Evolutionary conservation across 805 yeast species (phyloP).

Genomic region (Wickerhamiella azymoides): DNA sequence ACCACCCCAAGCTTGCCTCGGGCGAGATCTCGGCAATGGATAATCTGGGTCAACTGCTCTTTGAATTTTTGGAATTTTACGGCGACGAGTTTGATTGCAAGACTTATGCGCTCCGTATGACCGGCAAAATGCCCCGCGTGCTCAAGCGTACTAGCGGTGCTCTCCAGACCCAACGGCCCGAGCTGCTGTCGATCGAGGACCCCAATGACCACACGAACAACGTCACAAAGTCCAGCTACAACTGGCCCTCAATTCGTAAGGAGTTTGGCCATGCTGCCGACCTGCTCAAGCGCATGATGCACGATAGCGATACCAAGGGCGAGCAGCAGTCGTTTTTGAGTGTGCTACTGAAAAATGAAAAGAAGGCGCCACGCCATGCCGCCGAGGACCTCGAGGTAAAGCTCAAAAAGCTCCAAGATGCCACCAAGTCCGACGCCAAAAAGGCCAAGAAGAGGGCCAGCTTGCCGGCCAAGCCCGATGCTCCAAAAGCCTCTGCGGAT

Average conservation of each 20-base stretch:
- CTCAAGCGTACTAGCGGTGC: conserved; percentile 41
- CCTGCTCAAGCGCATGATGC: conserved; percentile 12
- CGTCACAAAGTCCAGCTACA: conserved; percentile 73
- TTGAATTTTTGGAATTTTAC: conserved; percentile 85
- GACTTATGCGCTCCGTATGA: conserved; percentile 51
- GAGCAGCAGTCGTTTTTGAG: conserved; percentile 13
- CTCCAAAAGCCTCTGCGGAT: no score
- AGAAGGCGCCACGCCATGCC: conserved; percentile 1
- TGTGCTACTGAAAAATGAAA: conserved; percentile 11
- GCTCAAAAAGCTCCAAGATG: background rate
- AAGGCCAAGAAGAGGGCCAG: background rate
- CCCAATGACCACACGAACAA: conserved; percentile 78
- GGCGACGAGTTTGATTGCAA: conserved; percentile 85
- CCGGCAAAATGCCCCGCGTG: conserved; percentile 46
- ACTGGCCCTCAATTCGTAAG: conserved; percentile 61
- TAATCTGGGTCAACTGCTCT: conserved; percentile 71
- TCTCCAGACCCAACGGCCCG: conserved; percentile 35
- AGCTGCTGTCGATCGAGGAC: conserved; percentile 65
- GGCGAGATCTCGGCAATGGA: conserved; percentile 51
- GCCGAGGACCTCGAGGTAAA: conserved; percentile 1
- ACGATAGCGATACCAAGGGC: background rate
- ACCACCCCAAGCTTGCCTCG: conserved; percentile 67
- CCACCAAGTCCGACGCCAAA: background rate
- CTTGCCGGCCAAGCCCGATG: no score
- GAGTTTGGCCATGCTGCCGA: conserved; percentile 37